A percentile compares a stretch with the other conserved stretches of the same genome.
Evolutionary conservation across 495 filamentous ascomycete genomes (phyloP).

Genomic region (Cercophora newfieldiana): DNA sequence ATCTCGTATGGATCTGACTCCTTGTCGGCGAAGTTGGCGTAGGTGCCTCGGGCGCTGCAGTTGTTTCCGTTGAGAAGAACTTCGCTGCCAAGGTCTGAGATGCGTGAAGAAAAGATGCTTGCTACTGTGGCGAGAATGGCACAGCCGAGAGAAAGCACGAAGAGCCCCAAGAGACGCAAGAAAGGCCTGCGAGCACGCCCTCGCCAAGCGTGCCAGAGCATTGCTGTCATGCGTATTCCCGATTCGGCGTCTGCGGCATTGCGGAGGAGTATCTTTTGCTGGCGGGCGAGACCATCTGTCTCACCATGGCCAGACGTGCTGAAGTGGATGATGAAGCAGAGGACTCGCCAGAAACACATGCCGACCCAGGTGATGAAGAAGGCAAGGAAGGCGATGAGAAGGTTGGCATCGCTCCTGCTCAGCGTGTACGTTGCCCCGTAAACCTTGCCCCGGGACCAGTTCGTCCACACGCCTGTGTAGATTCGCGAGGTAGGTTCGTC

Average conservation of each 20-base stretch:
- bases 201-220: conserved; percentile 13
- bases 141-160: neutral
- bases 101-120: conserved; percentile 7
- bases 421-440: conserved; percentile 27
- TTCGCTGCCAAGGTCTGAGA: conserved; percentile 5
- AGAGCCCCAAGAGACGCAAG: neutral
- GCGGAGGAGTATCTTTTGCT: conserved; percentile 26
- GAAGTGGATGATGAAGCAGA: conserved; percentile 21
- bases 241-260: conserved; percentile 18
- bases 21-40: neutral
- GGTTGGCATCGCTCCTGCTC: conserved; percentile 18
- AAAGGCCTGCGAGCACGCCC: neutral
- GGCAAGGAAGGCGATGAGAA: conserved; percentile 28
- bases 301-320: conserved; percentile 4
- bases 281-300: conserved; percentile 20
- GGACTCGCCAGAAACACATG: conserved; percentile 21
- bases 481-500: too few species aligned
- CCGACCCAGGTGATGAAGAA: conserved; percentile 24
- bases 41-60: neutral
- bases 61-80: conserved; percentile 4
- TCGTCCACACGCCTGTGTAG: too few species aligned
- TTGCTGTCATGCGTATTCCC: neutral
- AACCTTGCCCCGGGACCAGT: conserved; percentile 27
- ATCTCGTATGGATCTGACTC: neutral
- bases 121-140: neutral